Evolutionary conservation across 1,284 basidiomycete genomes (phyloP).

Genomic region (Ceratobasidium papillatum): DNA sequence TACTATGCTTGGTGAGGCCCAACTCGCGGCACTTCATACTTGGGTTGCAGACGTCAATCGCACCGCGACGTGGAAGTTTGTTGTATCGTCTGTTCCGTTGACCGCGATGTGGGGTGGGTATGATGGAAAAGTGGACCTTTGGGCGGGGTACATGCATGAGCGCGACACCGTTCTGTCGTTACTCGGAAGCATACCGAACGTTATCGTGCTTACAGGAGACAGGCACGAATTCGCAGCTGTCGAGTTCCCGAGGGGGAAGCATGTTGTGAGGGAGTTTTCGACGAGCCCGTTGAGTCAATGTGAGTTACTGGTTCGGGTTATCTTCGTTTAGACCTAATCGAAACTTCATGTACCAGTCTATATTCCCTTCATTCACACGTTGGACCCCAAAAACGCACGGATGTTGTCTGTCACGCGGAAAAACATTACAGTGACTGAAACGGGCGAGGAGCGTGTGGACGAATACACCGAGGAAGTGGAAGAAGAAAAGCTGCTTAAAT

Average conservation of each 20-base stretch:
- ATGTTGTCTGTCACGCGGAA: slow-evolving; percentile 40
- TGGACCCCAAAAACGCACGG: slow-evolving; percentile 48
- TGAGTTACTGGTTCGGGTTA: neutral
- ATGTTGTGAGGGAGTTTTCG: slow-evolving; percentile 61
- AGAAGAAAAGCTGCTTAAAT: slow-evolving; percentile 72
- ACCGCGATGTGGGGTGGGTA: slow-evolving; percentile 75
- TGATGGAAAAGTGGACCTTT: slow-evolving; percentile 73
- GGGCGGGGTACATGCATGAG: slow-evolving; percentile 75
- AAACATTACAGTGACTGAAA: slow-evolving; percentile 7
- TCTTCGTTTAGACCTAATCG: neutral
- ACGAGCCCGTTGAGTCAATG: slow-evolving; percentile 70
- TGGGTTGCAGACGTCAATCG: slow-evolving; percentile 77
- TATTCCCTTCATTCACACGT: slow-evolving; percentile 66
- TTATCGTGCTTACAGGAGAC: slow-evolving; percentile 73
- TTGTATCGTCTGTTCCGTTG: slow-evolving; percentile 80
- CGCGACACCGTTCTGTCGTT: slow-evolving; percentile 65
- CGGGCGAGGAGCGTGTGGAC: slow-evolving; percentile 49
- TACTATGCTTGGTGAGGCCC: slow-evolving; percentile 78
- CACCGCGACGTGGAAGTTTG: slow-evolving; percentile 83
- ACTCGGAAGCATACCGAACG: slow-evolving; percentile 76
- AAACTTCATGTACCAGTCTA: slow-evolving; percentile 56
- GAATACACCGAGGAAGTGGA: slow-evolving; percentile 50
- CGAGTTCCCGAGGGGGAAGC: slow-evolving; percentile 61
- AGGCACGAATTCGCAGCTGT: slow-evolving; percentile 83
- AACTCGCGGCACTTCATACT: slow-evolving; percentile 68